A percentile compares a stretch with the other conserved stretches of the same genome.
These are phyloP conservation scores for Metschnikowia baotianmanensis DNA, from an alignment of 805 yeast species.

Conservation along the genomic window DNA sequence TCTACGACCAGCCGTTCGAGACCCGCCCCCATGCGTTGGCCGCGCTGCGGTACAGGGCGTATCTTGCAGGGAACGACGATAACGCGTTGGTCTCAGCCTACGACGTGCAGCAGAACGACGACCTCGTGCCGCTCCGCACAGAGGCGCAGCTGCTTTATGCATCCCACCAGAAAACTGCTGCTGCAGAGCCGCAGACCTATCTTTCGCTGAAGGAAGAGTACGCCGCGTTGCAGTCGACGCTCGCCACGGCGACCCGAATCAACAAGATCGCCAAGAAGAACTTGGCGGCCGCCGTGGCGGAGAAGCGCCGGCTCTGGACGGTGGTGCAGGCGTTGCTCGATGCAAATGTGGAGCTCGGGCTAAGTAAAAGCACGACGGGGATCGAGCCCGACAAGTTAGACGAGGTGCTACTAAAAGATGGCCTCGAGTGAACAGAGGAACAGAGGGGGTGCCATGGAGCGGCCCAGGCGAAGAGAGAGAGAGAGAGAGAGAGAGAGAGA, in stretches of 20 bases:
- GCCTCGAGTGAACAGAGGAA: no score
- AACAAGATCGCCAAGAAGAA: constrained; percentile 34
- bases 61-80: constrained; percentile 13
- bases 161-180: neutral
- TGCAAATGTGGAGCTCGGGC: constrained; percentile 38
- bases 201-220: constrained; percentile 15
- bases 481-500: no score
- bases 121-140: constrained; percentile 7
- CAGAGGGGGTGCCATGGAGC: no score
- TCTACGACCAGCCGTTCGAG: constrained; percentile 29
- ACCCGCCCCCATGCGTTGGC: constrained; percentile 37
- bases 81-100: constrained; percentile 15
- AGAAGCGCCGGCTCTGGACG: constrained; percentile 39
- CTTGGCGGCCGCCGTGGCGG: constrained; percentile 24
- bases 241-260: constrained; percentile 38
- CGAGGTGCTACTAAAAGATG: constrained; percentile 17
- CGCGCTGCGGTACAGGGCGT: constrained; percentile 29
- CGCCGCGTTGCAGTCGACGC: constrained; percentile 28
- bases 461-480: no score
- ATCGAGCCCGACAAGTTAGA: constrained; percentile 18
- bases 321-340: constrained; percentile 44
- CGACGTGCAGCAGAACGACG: constrained; percentile 9
- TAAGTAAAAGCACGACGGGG: constrained; percentile 10
- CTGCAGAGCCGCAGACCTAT: neutral
- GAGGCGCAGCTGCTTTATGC: constrained; percentile 6